Percentiles rank a stretch among this genome's conserved stretches.
Conservation (phyloP, 805 yeast species). For the Wickerhamomyces mucosus region DNA sequence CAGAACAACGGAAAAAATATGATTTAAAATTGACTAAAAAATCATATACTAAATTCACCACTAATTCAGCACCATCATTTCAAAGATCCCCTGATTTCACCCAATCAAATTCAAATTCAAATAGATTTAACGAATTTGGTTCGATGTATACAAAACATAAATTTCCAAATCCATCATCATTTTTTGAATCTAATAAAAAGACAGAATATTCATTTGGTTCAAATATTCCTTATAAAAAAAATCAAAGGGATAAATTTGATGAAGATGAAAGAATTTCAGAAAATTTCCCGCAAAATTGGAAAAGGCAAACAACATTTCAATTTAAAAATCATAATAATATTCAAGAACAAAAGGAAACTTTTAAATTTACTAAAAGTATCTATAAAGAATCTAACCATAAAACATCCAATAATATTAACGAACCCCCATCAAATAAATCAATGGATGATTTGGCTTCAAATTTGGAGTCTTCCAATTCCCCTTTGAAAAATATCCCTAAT, state of each 20-base stretch:
- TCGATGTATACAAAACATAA: background rate
- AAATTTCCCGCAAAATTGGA: background rate
- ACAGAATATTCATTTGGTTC: background rate
- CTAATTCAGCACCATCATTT: background rate
- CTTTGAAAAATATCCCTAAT: background rate
- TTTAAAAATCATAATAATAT: background rate
- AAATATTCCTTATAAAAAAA: background rate
- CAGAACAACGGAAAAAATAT: constrained; percentile 19
- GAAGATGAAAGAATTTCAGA: background rate
- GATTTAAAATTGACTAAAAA: constrained; percentile 11
- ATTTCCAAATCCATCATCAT: background rate
- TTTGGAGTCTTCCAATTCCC: too few relatives aligned
- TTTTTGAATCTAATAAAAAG: background rate
- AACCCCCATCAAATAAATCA: too few relatives aligned
- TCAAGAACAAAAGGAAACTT: background rate
- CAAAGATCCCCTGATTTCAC: background rate
- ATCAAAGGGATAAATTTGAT: background rate
- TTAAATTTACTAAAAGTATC: too few relatives aligned
- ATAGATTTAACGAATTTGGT: background rate
- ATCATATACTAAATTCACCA: background rate
- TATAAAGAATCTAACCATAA: too few relatives aligned
- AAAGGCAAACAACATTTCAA: background rate
- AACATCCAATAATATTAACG: too few relatives aligned
- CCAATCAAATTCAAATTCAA: background rate
- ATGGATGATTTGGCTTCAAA: too few relatives aligned